Percentiles rank a stretch among this genome's conserved stretches.
phyloP scores from a whole-genome alignment of 139 green algal species.

The Prasinococcaceae sp. region DNA sequence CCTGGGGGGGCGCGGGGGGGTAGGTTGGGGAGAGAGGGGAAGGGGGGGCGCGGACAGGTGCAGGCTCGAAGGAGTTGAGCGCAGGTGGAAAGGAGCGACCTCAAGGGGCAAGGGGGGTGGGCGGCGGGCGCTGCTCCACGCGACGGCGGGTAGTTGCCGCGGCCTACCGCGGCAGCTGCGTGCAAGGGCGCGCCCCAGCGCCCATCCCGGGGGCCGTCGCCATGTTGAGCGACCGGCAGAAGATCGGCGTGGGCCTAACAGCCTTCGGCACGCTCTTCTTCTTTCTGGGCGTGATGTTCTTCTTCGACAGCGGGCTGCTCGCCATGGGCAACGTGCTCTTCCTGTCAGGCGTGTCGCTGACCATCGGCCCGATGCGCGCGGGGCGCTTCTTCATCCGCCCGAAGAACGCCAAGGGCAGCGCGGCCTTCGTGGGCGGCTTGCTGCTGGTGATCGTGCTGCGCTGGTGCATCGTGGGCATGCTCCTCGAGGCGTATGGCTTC shows the following conservation, averaged over 20 bases:
- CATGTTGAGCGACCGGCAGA: too few relatives aligned
- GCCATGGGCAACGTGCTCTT: conserved; percentile 97
- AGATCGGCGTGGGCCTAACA: conserved; percentile 91
- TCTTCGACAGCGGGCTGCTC: conserved; percentile 90
- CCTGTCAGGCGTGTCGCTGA: conserved; percentile 67
- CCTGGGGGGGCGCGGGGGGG: too few relatives aligned
- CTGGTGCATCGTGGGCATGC: conserved; percentile 26
- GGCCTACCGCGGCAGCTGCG: too few relatives aligned
- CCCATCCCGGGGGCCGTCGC: too few relatives aligned
- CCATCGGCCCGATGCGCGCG: conserved; percentile 68
- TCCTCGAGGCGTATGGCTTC: conserved; percentile 83
- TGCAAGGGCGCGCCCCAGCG: too few relatives aligned
- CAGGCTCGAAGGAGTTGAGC: too few relatives aligned
- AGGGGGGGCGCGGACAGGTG: too few relatives aligned
- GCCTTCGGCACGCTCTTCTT: conserved; percentile 82
- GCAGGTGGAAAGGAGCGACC: too few relatives aligned
- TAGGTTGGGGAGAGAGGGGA: too few relatives aligned
- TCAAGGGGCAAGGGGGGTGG: too few relatives aligned
- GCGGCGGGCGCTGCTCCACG: too few relatives aligned
- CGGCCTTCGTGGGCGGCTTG: conserved; percentile 61
- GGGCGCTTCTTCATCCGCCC: conserved; percentile 71
- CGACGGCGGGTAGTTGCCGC: too few relatives aligned
- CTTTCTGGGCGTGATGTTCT: conserved; percentile 81
- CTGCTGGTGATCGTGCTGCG: conserved; percentile 36
- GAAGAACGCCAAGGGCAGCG: conserved; percentile 60